Evolutionary conservation across 2,329 filamentous ascomycete species (phyloP).

Genomic region (Aureobasidium sp.): DNA sequence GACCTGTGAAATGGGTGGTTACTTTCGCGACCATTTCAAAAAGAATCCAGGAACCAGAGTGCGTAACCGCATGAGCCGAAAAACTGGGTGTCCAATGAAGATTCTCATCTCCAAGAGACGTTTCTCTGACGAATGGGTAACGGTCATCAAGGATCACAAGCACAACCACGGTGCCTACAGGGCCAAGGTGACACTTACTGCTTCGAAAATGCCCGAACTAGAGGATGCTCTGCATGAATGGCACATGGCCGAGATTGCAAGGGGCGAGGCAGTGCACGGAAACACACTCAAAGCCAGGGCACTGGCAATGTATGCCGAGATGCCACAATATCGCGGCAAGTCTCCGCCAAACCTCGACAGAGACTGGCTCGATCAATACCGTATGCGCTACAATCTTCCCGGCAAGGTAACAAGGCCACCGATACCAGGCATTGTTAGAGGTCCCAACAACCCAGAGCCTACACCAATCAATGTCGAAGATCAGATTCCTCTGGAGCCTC

Average conservation of each 20-base stretch:
- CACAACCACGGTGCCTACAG: constrained; percentile 18
- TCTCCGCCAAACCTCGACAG: constrained; percentile 17
- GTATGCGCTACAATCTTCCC: constrained; percentile 17
- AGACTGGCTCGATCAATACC: constrained; percentile 20
- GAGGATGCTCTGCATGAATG: constrained; percentile 19
- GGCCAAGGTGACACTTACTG: constrained; percentile 4
- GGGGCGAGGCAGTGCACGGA: constrained; percentile 18
- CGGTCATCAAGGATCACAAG: constrained; percentile 16
- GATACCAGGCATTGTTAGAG: constrained; percentile 9
- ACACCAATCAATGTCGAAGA: constrained; percentile 2
- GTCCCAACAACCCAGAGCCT: constrained; percentile 2
- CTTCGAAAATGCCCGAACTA: constrained; percentile 18
- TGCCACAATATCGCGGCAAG: constrained; percentile 18
- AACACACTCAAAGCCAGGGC: constrained; percentile 20
- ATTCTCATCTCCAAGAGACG: constrained; percentile 18
- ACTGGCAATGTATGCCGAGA: constrained; percentile 17
- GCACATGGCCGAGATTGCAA: constrained; percentile 17
- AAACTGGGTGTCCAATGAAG: constrained; percentile 19
- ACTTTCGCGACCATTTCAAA: constrained; percentile 18
- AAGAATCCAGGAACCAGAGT: constrained; percentile 18
- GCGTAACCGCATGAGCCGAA: constrained; percentile 19
- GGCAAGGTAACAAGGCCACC: constrained; percentile 13
- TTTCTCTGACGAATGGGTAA: constrained; percentile 18
- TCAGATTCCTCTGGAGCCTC: constrained; percentile 8
- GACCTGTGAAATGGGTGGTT: constrained; percentile 18